Conservation (phyloP, 257 asterid genomes). For the Sherardia arvensis region DNA sequence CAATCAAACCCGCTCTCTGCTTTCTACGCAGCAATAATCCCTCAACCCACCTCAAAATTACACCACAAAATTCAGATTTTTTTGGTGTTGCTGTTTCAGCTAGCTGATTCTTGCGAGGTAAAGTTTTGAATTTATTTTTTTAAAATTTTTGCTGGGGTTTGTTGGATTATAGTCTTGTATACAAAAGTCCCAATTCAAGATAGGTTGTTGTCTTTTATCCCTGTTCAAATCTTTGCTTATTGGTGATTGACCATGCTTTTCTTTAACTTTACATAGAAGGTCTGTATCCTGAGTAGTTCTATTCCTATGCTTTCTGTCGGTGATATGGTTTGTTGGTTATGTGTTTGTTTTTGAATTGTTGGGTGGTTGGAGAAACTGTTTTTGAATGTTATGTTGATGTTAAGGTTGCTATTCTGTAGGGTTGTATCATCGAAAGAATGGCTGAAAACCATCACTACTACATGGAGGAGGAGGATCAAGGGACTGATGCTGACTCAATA, state of each 20-base stretch:
- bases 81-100: background rate
- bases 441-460: conserved; percentile 25
- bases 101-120: background rate
- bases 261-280: background rate
- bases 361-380: background rate
- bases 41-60: background rate
- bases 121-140: background rate
- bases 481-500: conserved; percentile 28
- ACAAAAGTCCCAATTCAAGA: background rate
- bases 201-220: background rate
- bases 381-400: background rate
- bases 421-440: conserved; percentile 10
- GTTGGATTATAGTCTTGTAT: background rate
- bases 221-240: background rate
- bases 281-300: background rate
- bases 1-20: conserved; percentile 2
- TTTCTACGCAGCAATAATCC: background rate
- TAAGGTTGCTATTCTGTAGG: background rate
- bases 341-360: background rate
- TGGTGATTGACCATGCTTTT: background rate
- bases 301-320: background rate
- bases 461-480: conserved; percentile 39
- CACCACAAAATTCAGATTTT: background rate
- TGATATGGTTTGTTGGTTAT: background rate
- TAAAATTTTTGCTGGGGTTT: background rate